Percentiles rank a stretch among this genome's conserved stretches.
Evolutionary conservation across 176 grass and related monocot genomes (phyloP).

Genomic region (Triticum dicoccoides): DNA sequence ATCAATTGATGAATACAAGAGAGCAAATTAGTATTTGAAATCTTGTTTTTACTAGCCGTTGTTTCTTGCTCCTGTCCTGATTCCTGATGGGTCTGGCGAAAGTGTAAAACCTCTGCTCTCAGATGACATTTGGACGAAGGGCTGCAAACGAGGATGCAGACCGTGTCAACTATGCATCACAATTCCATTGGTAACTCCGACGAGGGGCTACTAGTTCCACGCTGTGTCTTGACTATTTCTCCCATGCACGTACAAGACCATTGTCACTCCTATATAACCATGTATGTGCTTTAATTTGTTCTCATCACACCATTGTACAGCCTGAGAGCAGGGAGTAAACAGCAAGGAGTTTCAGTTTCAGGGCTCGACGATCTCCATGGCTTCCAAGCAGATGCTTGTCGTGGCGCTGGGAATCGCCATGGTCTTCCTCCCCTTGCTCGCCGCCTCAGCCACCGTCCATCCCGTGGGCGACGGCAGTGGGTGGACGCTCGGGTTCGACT

Average conservation of each 20-base stretch:
- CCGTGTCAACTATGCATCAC: not conserved
- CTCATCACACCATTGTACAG: not conserved
- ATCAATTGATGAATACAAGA: not conserved
- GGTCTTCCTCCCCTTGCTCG: not conserved
- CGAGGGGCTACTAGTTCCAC: not conserved
- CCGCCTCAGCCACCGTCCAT: slow-evolving; percentile 14
- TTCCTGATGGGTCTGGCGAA: not conserved
- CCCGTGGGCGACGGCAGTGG: slow-evolving; percentile 25
- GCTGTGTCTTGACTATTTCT: slow-evolving; percentile 6
- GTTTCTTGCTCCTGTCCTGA: not conserved
- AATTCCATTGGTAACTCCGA: slow-evolving; percentile 5
- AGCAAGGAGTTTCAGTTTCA: not conserved
- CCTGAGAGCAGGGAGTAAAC: not conserved
- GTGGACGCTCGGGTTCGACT: slow-evolving; percentile 27
- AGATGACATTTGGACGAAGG: slow-evolving; percentile 4
- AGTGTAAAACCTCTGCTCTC: not conserved
- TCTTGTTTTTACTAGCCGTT: not conserved
- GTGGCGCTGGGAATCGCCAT: not conserved
- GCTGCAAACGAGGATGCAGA: not conserved
- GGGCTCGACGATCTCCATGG: not conserved
- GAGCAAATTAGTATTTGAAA: not conserved
- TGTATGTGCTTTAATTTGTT: not conserved
- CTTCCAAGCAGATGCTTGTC: slow-evolving; percentile 6
- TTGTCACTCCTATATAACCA: not conserved
- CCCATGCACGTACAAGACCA: not conserved